phyloP scores from a whole-genome alignment of 108 stramenopile species.

The Cylindrotheca fusiformis region DNA sequence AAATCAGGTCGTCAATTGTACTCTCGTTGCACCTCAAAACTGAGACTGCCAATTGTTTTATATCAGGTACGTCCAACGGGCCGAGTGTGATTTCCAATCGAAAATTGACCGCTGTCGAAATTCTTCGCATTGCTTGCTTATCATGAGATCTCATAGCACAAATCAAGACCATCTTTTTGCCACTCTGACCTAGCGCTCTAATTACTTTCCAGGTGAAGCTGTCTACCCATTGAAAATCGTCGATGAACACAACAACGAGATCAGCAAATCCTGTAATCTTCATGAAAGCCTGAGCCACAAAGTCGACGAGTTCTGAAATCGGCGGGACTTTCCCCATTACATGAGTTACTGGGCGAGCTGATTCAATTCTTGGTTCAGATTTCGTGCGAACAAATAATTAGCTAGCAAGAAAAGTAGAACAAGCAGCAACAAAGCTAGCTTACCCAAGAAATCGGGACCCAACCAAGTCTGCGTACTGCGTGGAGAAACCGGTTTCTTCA shows the following conservation, averaged over 20 bases:
- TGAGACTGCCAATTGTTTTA: conserved; percentile 41
- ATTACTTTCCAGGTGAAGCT: conserved; percentile 68
- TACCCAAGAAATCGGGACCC: conserved; percentile 27
- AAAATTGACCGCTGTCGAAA: conserved; percentile 27
- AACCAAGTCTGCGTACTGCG: conserved; percentile 59
- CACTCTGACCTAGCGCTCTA: conserved; percentile 34
- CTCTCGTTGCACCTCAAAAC: conserved; percentile 30
- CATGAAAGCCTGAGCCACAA: conserved; percentile 58
- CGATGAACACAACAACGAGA: conserved; percentile 62
- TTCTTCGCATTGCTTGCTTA: conserved; percentile 21
- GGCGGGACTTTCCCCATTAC: conserved; percentile 11
- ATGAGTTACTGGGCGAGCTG: conserved; percentile 11
- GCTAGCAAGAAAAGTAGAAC: background rate
- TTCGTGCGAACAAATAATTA: conserved; percentile 15
- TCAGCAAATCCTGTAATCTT: conserved; percentile 40
- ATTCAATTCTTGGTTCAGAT: conserved; percentile 47
- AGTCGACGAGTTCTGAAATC: conserved; percentile 36
- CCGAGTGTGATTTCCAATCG: conserved; percentile 35
- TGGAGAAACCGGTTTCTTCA: conserved; percentile 54
- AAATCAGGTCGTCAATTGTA: conserved; percentile 45
- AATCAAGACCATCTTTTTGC: conserved; percentile 56
- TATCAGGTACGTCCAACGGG: conserved; percentile 45
- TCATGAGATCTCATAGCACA: conserved; percentile 40
- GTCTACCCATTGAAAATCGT: conserved; percentile 67
- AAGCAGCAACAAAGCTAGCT: too few relatives aligned